Percentiles rank a stretch among this genome's conserved stretches.
Conservation (phyloP, 75 land plant genomes). For the Chamaecyparis obtusa region DNA sequence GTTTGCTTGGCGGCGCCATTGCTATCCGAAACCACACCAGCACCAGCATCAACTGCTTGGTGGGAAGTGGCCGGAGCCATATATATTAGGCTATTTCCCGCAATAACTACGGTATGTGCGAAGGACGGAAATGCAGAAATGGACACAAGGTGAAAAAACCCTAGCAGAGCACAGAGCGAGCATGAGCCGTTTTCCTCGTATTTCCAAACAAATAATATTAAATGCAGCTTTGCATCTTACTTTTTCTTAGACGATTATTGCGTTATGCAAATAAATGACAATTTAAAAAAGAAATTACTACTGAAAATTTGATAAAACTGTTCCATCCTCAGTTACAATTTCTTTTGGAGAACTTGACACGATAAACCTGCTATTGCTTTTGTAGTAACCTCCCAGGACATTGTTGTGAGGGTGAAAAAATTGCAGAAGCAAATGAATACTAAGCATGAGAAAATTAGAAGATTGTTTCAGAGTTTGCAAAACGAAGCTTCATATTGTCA, state of each 20-base stretch:
- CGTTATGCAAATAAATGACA: background rate
- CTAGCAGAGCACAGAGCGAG: no score
- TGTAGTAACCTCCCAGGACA: background rate
- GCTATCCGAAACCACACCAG: no score
- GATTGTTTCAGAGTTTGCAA: background rate
- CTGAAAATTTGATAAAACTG: background rate
- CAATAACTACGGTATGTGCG: no score
- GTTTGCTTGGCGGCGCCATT: no score
- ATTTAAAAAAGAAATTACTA: background rate
- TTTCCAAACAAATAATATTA: no score
- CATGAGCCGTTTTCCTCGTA: no score
- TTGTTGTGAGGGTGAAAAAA: background rate
- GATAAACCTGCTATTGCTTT: background rate
- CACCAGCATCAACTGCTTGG: no score
- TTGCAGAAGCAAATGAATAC: background rate
- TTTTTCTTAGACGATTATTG: no score
- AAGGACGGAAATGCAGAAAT: no score
- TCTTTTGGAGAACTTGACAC: background rate
- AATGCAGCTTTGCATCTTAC: background rate
- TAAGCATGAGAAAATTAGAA: background rate
- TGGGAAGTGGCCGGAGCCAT: no score
- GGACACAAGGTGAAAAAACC: no score
- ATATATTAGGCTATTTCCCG: no score
- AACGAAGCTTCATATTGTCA: background rate
- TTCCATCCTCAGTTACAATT: background rate